Evolutionary conservation across 768 basidiomycete genomes (phyloP), one percentile per base, ranked within the genome.

Genomic region (Boletus huronensis): DNA sequence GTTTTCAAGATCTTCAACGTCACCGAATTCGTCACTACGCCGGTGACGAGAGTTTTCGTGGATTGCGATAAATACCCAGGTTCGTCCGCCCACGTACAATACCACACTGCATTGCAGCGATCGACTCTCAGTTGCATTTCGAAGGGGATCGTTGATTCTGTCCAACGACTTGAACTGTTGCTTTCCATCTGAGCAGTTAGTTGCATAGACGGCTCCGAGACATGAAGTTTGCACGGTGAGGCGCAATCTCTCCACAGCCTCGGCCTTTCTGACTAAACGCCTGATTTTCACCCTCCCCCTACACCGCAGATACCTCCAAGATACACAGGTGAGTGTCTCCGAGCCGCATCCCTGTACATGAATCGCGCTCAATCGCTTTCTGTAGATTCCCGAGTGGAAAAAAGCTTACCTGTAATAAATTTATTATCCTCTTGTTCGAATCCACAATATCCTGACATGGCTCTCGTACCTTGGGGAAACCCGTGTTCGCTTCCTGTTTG

Each of bases 201-300:
- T 40, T 52, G 19, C 21, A 46, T 46, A 38, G 13, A 25, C 14
- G 14, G 16, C 38, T 13, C 21, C 47, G 17, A 45, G 50, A 36
- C 57, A 84, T 85, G 83, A 84, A 84, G 62, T 85, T 84, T 74
- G 81, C 80, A 60, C 73, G 75, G 83, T 83, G 48, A 60, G 75
- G 65, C 9, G 8, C 11, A 13, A 21, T 46, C 32, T 43, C 16
- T 26, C 3, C 25, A 4, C 31, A 3, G 6, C 21, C 11, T 28
- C 29, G 1, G 14, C 50, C 38, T 42, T 19, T 25, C 21, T 52
- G 23, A 63, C 31, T 5, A 21, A 16, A 25, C 3, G 0, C 8
- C 19, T 21, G 10, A 17, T 38, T 5, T 7, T 38, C 21, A 0
- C 36, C 43, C 35, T 8, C 32, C 32, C 32, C 4, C 47, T n/a